Evolutionary conservation across 345 rosid species (phyloP), one percentile per base, ranked within the genome.

Genomic region (Stellera chamaejasme): DNA sequence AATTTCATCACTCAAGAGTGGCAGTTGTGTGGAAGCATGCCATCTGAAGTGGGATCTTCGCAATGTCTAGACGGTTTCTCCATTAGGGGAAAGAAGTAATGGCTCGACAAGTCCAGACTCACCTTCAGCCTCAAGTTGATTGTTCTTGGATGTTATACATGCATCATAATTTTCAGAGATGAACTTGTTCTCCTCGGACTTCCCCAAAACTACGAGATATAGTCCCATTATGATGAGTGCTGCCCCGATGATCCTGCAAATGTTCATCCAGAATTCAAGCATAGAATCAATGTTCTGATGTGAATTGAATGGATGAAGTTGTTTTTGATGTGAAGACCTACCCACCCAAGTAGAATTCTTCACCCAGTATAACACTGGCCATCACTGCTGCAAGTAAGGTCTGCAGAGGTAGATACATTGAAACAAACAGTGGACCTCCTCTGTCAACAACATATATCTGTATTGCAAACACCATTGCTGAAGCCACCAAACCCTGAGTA

Each of bases 301-400:
- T 32, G 39, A 32, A 32, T 32, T 32, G 4, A 32, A 32, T 32
- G 8, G 39, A 32, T 32, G 2, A 19, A 16, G 51, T 50, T 43
- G 25, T 27, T 13, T 12, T 45, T 32, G 49, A 48, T 13, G 49
- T 42, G 12, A 48, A 48, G 32, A 56, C 74, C 50, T 27, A 82
- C 88, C 93, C 86, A 72, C 86, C 86, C 49, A 79, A 72, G 70
- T 69, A 72, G 50, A 85, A 82, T 48, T 76, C 82, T 74, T 82
- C 93, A n/a, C 78, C 76, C 65, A 82, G 65, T 54, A 74, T 77
- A 57, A 78, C 16, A 19, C 79, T 63, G 6, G 82, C 86, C 75
- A 74, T 61, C 50, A 82, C 2, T 55, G 86, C 93, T 50, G 81
- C 84, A 11, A 85, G 70, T 66, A 85, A 64, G 28, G 86, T 80